Evolutionary conservation across 2,329 filamentous ascomycete genomes (phyloP).

Genomic region (Penicillium frequentans): DNA sequence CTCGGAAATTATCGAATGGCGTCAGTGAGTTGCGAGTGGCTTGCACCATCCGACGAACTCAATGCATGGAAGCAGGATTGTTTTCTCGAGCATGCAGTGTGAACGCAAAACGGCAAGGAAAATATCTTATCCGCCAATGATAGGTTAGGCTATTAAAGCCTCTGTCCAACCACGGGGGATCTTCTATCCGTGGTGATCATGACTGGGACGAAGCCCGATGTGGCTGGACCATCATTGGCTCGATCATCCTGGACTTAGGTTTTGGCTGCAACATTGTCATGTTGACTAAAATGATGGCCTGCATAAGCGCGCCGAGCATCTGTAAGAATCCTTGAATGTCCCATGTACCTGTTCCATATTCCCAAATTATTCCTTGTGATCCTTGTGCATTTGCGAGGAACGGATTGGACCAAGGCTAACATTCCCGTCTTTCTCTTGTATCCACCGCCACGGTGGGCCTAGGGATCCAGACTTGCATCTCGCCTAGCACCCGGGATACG

Average conservation of each 20-base stretch:
- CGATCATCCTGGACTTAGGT: conserved; percentile 6
- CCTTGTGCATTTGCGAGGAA: background rate
- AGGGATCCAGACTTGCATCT: background rate
- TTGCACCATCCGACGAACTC: background rate
- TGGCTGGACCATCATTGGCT: conserved; percentile 4
- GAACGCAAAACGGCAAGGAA: conserved; percentile 1
- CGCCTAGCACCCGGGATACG: background rate
- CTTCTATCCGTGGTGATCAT: conserved; percentile 3
- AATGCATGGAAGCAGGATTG: conserved; percentile 5
- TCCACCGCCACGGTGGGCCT: background rate
- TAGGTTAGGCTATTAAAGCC: background rate
- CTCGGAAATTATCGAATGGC: background rate
- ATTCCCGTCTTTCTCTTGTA: background rate
- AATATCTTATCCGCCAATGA: conserved; percentile 17
- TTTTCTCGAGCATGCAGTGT: background rate
- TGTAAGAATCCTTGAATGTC: conserved; percentile 4
- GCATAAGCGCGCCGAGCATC: conserved; percentile 19
- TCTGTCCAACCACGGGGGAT: conserved; percentile 2
- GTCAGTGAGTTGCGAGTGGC: background rate
- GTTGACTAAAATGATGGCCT: conserved; percentile 12
- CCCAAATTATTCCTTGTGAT: background rate
- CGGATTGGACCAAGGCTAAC: background rate
- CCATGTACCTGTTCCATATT: background rate
- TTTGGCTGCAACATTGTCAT: conserved; percentile 14
- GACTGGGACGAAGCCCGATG: conserved; percentile 1